Evolutionary conservation across 1,139 yeast species (phyloP), one percentile per base, ranked within the genome.

Genomic region (Pichia sp.): DNA sequence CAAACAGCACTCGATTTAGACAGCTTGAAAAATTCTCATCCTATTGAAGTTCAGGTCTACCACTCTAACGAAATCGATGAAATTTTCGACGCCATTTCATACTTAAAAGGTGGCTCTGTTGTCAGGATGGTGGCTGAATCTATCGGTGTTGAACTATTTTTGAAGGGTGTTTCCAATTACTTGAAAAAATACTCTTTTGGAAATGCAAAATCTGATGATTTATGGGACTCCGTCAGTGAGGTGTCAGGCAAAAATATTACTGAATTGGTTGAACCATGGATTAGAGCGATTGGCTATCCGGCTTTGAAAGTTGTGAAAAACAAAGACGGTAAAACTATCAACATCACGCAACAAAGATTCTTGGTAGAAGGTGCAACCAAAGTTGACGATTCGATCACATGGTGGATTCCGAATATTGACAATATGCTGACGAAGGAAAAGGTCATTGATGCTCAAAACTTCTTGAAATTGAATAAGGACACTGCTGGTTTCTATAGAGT

Each of bases 371-470:
- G 84, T 42, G 80, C 75, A 32, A 70, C 68, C 45, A 70, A 74
- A 0, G 78, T 72, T 31, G 70, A 67, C 29, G 65, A 67, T 50
- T 54, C 60, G 41, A 61, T 60, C 45, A 40, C 55, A 29, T 87
- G 95, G 95, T 86, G 90, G 89, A 73, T 86, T 54, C 95, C 95
- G 4, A 68, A 81, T 45, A 66, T 73, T 36, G 76, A 73, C 41
- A 57, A 64, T 42, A 54, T 61, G 61, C 54, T 44, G 2, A 50
- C 60, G 7, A 65, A 61, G 42, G 57, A 57, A 10, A 59, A 49
- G 1, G 43, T 23, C 3, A 41, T 65, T 30, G 46, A 61, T n/a
- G 29, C 53, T 6, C 56, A 60, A 13, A 51, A 55, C 8, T 81
- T 78, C 61, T 77, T 80, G 69, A 85, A 85, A 67, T 68, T 87